A percentile compares a stretch with the other conserved stretches of the same genome.
These are phyloP conservation scores for Neurospora africana DNA, from an alignment of 495 filamentous ascomycete genomes.

Conservation along the genomic window DNA sequence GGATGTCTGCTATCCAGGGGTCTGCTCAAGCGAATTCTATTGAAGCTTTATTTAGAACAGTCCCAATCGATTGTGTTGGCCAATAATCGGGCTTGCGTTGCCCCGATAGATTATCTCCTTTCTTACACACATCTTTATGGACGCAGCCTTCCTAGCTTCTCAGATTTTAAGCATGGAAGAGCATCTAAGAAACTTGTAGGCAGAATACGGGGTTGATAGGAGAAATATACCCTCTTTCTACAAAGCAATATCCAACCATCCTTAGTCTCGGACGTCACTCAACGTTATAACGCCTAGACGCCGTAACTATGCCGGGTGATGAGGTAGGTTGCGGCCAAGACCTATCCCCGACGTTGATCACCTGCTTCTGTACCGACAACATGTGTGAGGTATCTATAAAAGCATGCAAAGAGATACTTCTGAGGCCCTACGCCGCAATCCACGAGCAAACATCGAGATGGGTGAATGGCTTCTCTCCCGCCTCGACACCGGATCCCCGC, in stretches of 20 bases:
- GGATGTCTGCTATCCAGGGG: background rate
- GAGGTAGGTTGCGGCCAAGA: background rate
- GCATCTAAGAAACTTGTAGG: background rate
- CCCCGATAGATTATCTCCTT: background rate
- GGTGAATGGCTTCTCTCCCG: background rate
- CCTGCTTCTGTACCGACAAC: background rate
- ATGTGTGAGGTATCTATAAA: background rate
- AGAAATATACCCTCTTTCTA: background rate
- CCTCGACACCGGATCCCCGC: background rate
- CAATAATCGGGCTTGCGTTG: background rate
- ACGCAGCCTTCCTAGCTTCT: background rate
- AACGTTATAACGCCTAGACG: background rate
- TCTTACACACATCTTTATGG: background rate
- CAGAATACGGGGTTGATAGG: background rate
- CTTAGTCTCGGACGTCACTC: background rate
- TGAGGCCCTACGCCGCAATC: background rate
- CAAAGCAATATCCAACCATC: background rate
- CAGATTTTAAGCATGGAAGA: background rate
- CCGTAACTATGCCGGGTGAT: background rate
- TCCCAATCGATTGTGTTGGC: background rate
- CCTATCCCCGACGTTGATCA: background rate
- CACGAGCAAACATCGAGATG: background rate
- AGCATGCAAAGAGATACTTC: background rate
- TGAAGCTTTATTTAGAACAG: background rate
- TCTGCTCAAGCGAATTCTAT: background rate